Base-by-base conservation (phyloP, 2,329 filamentous ascomycete species). In the Trichoderma atrobrunneum region DNA sequence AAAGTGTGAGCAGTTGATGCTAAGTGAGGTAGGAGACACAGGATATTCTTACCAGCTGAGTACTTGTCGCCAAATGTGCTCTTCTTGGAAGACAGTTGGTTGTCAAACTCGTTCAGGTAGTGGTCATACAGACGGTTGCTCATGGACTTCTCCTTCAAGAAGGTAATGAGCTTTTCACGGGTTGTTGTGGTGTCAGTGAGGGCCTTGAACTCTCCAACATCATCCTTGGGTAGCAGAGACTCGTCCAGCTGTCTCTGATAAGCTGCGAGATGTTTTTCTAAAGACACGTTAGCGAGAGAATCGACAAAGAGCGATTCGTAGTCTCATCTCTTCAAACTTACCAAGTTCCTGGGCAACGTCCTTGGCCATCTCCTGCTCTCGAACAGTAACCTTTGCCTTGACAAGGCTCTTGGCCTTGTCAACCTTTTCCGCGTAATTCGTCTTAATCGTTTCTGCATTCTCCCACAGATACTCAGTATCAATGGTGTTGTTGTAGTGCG, bases 401-500 rank as follows among this genome's bases (percentile, higher is more conserved):
- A 70, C 57, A 7, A 70, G 30, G 21, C 28, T 51, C 57, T 54
- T 70, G 12, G 21, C 30, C n/a, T 70, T 70, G 28, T 18, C 54
- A 57, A 51, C 57, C 57, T 70, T 70, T 54, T 70, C 67, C 1
- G 57, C 30, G 34, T 70, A 70, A 34, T 36, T 70, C 21, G 48
- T 30, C 30, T 70, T 70, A 18, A 70, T 70, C 28, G 57, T 43
- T 12, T 36, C 59, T 28, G 67, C 28, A 28, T 70, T 70, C 26
- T 70, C 67, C 67, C 67, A 70, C 10, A 70, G 67, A 59, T 70
- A 70, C 36, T 61, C 56, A 7, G 67, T 70, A 30, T 70, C 67
- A n/a, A 70, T 70, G 67, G 57, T 70, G 67, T 70, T 70, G 28
- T 70, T 48, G 39, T 70, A 70, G 11, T 70, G 39, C 4, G 57